Evolutionary conservation across 768 basidiomycete species (phyloP).

Genomic region (Podaxis pistillaris): DNA sequence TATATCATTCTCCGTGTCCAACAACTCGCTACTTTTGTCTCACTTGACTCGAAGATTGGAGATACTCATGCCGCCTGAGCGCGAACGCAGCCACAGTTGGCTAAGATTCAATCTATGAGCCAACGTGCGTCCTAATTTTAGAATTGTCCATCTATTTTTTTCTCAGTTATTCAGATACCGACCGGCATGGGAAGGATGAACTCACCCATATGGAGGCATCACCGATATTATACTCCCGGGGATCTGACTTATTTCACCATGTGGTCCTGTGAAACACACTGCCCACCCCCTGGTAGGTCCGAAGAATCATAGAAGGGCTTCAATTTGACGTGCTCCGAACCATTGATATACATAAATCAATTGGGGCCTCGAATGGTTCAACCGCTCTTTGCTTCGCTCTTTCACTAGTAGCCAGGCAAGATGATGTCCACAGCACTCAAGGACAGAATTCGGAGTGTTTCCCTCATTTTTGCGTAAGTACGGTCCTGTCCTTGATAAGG

Average conservation of each 20-base stretch:
- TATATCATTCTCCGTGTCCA: not conserved
- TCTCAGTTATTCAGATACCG: not conserved
- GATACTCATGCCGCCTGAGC: not conserved
- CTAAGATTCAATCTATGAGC: not conserved
- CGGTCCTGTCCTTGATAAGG: not conserved
- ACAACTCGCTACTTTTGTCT: not conserved
- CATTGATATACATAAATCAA: not conserved
- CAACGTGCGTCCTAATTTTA: constrained; percentile 12
- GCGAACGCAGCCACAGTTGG: not conserved
- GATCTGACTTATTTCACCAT: not conserved
- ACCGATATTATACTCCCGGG: constrained; percentile 1
- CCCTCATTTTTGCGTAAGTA: constrained; percentile 82
- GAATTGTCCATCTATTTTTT: not conserved
- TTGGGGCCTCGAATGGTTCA: not conserved
- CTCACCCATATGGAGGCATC: not conserved
- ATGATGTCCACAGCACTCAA: constrained; percentile 21
- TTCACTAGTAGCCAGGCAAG: not conserved
- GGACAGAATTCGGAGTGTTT: constrained; percentile 53
- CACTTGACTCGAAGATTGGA: not conserved
- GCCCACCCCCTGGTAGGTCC: not conserved
- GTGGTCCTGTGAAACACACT: not conserved
- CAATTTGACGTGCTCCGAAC: not conserved
- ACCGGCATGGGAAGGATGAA: not conserved
- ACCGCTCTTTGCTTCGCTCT: not conserved
- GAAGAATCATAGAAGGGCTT: not conserved